Percentiles rank a stretch among this genome's conserved stretches.
Conservation (phyloP, 768 basidiomycete species). For the Candolleomyces aberdarensis region DNA sequence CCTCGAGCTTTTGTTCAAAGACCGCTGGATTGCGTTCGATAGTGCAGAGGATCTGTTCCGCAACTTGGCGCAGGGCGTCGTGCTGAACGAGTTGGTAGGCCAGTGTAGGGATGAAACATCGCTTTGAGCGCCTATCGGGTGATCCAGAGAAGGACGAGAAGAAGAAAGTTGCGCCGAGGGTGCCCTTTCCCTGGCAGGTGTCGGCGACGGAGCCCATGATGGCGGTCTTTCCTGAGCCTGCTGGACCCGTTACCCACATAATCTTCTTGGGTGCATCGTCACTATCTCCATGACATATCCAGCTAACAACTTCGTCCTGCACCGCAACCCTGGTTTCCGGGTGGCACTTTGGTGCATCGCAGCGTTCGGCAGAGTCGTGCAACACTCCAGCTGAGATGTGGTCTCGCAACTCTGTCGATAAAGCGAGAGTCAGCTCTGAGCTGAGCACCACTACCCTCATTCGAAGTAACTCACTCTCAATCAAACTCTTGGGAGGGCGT, state of each 20-base stretch:
- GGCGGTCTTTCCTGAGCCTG: conserved; percentile 7
- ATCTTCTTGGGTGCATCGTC: neutral
- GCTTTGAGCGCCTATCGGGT: neutral
- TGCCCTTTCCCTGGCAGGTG: neutral
- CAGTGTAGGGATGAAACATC: neutral
- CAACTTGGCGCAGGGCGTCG: neutral
- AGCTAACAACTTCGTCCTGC: neutral
- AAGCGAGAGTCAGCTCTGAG: neutral
- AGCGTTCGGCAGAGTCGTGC: conserved; percentile 7
- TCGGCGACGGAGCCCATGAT: conserved; percentile 7
- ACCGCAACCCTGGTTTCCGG: conserved; percentile 2
- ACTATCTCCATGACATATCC: neutral
- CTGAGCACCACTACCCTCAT: too few species aligned
- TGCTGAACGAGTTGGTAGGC: neutral
- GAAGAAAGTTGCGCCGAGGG: conserved; percentile 5
- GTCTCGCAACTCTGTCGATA: neutral
- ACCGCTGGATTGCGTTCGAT: neutral
- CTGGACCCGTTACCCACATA: conserved; percentile 6
- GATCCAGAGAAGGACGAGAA: conserved; percentile 2
- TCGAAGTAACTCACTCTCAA: too few species aligned
- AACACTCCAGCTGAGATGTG: neutral
- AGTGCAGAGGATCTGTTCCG: neutral
- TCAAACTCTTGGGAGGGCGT: too few species aligned
- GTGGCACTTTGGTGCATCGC: neutral
- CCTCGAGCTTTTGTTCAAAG: neutral